Evolutionary conservation across 768 basidiomycete genomes (phyloP), one percentile per base, ranked within the genome.

Genomic region (Lactifluus hygrophoroides): DNA sequence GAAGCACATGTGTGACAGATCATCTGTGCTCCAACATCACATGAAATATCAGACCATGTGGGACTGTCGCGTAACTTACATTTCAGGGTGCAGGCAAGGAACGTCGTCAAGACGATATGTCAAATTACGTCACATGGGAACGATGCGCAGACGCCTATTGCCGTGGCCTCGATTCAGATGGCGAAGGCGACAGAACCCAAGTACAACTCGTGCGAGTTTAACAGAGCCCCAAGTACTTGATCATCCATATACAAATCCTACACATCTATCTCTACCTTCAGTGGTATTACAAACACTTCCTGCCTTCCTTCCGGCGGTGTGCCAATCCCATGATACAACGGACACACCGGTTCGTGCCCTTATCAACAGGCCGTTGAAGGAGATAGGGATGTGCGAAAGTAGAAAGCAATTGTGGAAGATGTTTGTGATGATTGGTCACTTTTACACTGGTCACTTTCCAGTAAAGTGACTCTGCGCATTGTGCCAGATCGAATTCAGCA

Each of bases 401-500:
- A 49, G 58, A 42, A 28, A 27, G 34, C n/a, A 10, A 16, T 21
- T 23, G 38, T 42, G 35, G 52, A 44, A 43, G 19, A 25, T 21
- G 21, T 27, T 6, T 19, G 32, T 17, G 21, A 30, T 28, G 19
- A 16, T n/a, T 44, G n/a, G n/a, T n/a, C n/a, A n/a, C n/a, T n/a
- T n/a, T n/a, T n/a, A n/a, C n/a, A n/a, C n/a, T n/a, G n/a, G n/a
- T 51, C 68, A 77, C 66, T 83, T 86, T 62, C 73, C 83, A 43
- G 73, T 79, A 70, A 93, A 86, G 71, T 93, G 90, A 68, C 88
- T 90, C 68, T 91, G 90, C 5, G 90, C 90, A 65, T 93, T 91
- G 64, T 92, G 90, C 90, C 90, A 93, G 72, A 89, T 88, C 28
- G 88, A 91, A 64, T 86, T 90, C 65, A 92, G 84, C 21, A 98